phyloP scores from a whole-genome alignment of 225 moss, liverwort and hornwort genomes.

The Rhytidiadelphus loreus region DNA sequence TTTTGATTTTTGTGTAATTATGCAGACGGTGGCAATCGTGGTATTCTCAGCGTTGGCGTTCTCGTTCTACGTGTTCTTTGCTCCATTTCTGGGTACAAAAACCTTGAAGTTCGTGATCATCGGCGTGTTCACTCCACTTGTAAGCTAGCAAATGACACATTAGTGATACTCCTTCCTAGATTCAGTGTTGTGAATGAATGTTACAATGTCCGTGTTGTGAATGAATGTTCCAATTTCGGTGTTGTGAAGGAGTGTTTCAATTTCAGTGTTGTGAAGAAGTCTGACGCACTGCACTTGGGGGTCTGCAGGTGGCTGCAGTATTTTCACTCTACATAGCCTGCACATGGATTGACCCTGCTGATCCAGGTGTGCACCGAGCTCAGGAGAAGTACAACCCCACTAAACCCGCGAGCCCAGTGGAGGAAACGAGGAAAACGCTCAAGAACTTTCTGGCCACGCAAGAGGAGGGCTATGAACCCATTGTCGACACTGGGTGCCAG shows the following conservation, averaged over 20 bases:
- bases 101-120: constrained; percentile 52
- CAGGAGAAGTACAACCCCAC: constrained; percentile 11
- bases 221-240: neutral
- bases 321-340: constrained; percentile 62
- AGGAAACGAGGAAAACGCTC: constrained; percentile 21
- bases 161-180: neutral
- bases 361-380: constrained; percentile 56
- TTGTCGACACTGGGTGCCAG: constrained; percentile 48
- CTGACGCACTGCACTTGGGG: neutral
- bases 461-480: constrained; percentile 34
- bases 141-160: neutral
- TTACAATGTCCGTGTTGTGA: neutral
- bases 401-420: constrained; percentile 4
- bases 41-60: constrained; percentile 81
- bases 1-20: neutral
- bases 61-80: constrained; percentile 87
- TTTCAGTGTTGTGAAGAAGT: neutral
- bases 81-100: constrained; percentile 73
- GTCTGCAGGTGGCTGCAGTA: constrained; percentile 62
- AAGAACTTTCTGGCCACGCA: constrained; percentile 22
- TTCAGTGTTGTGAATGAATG: neutral
- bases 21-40: constrained; percentile 82
- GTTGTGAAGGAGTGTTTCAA: neutral
- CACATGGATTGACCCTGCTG: constrained; percentile 84
- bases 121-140: constrained; percentile 63